Evolutionary conservation across 805 yeast species (phyloP).

Genomic region (Kuraishia borneana): DNA sequence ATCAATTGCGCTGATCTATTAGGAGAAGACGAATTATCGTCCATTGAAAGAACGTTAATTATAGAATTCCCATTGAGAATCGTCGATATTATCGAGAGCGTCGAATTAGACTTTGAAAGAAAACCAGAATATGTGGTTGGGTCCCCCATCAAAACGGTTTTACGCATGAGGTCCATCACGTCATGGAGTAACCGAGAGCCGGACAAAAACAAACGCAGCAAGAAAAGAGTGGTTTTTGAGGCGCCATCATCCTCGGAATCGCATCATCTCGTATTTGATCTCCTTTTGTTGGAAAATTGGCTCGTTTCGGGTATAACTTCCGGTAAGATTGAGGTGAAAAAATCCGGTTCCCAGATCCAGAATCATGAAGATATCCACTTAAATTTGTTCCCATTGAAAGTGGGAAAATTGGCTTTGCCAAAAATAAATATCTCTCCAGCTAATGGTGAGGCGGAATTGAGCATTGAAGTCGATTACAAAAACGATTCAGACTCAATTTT

Average conservation of each 20-base stretch:
- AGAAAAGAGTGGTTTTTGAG: constrained; percentile 18
- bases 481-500: constrained; percentile 61
- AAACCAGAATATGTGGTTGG: constrained; percentile 46
- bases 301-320: constrained; percentile 61
- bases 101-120: constrained; percentile 30
- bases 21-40: constrained; percentile 2
- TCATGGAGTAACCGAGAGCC: constrained; percentile 24
- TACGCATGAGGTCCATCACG: constrained; percentile 31
- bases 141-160: constrained; percentile 37
- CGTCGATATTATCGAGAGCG: constrained; percentile 47
- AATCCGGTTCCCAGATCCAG: constrained; percentile 1
- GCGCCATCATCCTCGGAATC: constrained; percentile 9
- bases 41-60: constrained; percentile 5
- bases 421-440: constrained; percentile 32
- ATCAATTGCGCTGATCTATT: constrained; percentile 3
- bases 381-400: constrained; percentile 59
- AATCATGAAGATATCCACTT: constrained; percentile 20
- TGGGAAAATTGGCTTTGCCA: constrained; percentile 67
- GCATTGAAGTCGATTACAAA: constrained; percentile 50
- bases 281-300: constrained; percentile 55
- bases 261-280: constrained; percentile 8
- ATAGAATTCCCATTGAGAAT: constrained; percentile 56
- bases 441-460: constrained; percentile 22
- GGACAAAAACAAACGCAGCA: constrained; percentile 6
- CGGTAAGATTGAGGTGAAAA: constrained; percentile 32